Base-by-base conservation (phyloP, 176 grass and related monocot genomes). In the Triticum urartu region DNA sequence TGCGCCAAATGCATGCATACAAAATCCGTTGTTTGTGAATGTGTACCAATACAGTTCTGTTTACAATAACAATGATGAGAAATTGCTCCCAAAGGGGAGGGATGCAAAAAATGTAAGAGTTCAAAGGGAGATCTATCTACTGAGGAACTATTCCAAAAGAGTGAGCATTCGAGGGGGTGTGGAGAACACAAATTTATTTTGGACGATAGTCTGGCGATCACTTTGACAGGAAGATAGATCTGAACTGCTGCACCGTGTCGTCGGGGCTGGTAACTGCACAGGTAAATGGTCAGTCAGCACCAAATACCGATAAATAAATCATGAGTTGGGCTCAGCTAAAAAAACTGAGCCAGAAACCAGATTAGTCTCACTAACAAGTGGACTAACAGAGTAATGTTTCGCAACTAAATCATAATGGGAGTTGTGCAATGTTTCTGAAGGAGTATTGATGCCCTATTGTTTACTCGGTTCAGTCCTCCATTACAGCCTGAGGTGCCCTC, bases 251-350 rank as follows among this genome's bases (percentile, higher is more conserved):
- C 73, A 79, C 82, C 21, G 97, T 98, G 74, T 98, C 97, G 15
- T 91, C 82, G 1, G 97, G 97, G 77, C 92, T 95, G 36, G 92
- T 95, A 77, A 98, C 97, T 98, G 92, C 36, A 83, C 43, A 88
- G 36, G 32, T 18, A 56, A 62, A 79, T 78, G 30, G 68, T 39
- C 9, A 89, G 60, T 76, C 68, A 86, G 65, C 24, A 75, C 24
- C 54, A 80, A 21, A 64, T 38, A 15, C 11, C 12, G 0, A 73
- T 7, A 72, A 12, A 22, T 50, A 50, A 78, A 66, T 9, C 6
- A 64, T 22, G 82, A 3, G 17, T 65, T n/a, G 66, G 20, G 5
- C 61, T 60, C 40, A 12, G 28, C 2, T 47, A 73, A 73, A 40
- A 35, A 28, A 15, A 1, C 12, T 40, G 11, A 33, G n/a, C 15